Percentiles rank a stretch among this genome's conserved stretches.
Evolutionary conservation across 1,139 yeast species (phyloP).

Genomic region (Suhomyces bribrorum): DNA sequence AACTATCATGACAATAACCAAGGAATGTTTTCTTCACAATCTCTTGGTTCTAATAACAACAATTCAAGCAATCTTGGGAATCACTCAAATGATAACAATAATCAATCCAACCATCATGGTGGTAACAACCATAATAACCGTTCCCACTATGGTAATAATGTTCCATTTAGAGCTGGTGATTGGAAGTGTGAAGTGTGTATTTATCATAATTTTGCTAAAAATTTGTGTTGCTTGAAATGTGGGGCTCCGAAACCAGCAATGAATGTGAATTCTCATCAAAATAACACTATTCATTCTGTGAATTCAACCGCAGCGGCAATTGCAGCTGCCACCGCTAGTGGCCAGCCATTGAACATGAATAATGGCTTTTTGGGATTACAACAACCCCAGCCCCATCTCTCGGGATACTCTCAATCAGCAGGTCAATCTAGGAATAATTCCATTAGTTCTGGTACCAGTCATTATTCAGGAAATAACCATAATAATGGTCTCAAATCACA

Average conservation of each 20-base stretch:
- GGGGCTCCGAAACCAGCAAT: slow-evolving; percentile 71
- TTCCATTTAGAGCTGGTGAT: slow-evolving; percentile 95
- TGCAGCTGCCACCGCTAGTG: slow-evolving; percentile 57
- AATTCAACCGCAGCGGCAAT: slow-evolving; percentile 53
- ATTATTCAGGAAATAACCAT: slow-evolving; percentile 12
- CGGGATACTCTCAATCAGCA: slow-evolving; percentile 10
- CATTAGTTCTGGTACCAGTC: slow-evolving; percentile 14
- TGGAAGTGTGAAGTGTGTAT: slow-evolving; percentile 92
- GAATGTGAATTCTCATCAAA: slow-evolving; percentile 27
- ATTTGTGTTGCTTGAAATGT: slow-evolving; percentile 82
- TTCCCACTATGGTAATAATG: slow-evolving; percentile 41
- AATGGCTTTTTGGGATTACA: slow-evolving; percentile 31
- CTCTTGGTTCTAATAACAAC: slow-evolving; percentile 4
- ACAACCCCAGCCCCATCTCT: slow-evolving; percentile 32
- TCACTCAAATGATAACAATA: slow-evolving; percentile 4
- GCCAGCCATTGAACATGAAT: slow-evolving; percentile 45
- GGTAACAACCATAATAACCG: slow-evolving; percentile 20
- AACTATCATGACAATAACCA: slow-evolving; percentile 11
- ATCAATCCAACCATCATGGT: slow-evolving; percentile 14
- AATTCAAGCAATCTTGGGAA: slow-evolving; percentile 9
- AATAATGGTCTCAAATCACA: slow-evolving; percentile 9
- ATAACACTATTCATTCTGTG: slow-evolving; percentile 33
- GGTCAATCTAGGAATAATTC: slow-evolving; percentile 16
- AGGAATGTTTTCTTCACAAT: slow-evolving; percentile 6
- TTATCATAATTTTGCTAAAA: slow-evolving; percentile 93